phyloP scores from a whole-genome alignment of 495 filamentous ascomycete species.

The Amphirosellinia nigrospora region DNA sequence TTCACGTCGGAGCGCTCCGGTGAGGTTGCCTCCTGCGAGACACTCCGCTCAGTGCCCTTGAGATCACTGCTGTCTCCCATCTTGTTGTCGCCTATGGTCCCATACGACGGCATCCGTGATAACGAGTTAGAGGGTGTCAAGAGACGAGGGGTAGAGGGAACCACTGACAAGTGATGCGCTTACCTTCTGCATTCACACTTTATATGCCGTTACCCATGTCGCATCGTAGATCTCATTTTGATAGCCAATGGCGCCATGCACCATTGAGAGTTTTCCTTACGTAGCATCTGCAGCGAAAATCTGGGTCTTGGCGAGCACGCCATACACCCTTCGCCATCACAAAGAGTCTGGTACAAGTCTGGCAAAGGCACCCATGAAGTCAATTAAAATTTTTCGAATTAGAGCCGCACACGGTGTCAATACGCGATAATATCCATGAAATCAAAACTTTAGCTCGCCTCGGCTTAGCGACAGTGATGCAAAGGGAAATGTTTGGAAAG shows the following conservation, averaged over 20 bases:
- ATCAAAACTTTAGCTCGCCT: not conserved
- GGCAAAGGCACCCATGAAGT: slow-evolving; percentile 1
- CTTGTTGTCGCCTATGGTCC: slow-evolving; percentile 17
- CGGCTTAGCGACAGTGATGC: not conserved
- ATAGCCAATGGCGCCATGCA: slow-evolving; percentile 28
- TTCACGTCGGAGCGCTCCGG: slow-evolving; percentile 29
- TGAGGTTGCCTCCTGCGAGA: slow-evolving; percentile 26
- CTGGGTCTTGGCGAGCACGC: slow-evolving; percentile 26
- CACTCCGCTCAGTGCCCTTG: slow-evolving; percentile 20
- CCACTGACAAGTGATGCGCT: not conserved
- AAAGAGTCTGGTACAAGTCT: not conserved
- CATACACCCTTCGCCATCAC: slow-evolving; percentile 23
- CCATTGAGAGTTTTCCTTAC: slow-evolving; percentile 19
- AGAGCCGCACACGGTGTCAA: slow-evolving; percentile 4
- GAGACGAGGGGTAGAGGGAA: not conserved
- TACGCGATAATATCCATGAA: not conserved
- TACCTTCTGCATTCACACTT: slow-evolving; percentile 9
- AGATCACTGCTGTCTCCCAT: slow-evolving; percentile 14
- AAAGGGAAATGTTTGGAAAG: not conserved
- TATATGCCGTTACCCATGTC: slow-evolving; percentile 7
- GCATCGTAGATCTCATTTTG: slow-evolving; percentile 22
- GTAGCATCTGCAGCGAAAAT: slow-evolving; percentile 18
- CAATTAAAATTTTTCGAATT: slow-evolving; percentile 3
- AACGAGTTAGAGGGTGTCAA: not conserved
- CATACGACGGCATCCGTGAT: slow-evolving; percentile 22